Evolutionary conservation across 345 rosid genomes (phyloP).

Genomic region (Cardamine resedifolia): DNA sequence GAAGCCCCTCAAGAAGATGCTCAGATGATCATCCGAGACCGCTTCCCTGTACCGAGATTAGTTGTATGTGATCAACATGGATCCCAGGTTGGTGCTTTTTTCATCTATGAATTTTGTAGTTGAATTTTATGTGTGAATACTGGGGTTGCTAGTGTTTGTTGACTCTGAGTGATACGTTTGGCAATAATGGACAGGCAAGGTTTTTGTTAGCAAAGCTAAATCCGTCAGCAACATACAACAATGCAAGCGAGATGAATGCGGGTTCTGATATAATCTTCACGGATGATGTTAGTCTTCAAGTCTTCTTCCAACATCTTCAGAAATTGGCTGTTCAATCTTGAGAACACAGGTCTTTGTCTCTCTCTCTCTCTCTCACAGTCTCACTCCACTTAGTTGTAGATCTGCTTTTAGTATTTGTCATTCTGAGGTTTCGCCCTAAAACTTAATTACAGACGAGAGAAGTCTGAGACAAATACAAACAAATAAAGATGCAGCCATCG

Average conservation of each 20-base stretch:
- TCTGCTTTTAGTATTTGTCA: background rate
- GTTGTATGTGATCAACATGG: conserved; percentile 99
- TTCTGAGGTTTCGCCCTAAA: background rate
- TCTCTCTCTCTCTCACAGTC: background rate
- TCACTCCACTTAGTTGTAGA: background rate
- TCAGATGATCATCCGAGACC: conserved; percentile 68
- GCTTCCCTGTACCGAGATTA: conserved; percentile 94
- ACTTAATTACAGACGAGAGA: conserved; percentile 9
- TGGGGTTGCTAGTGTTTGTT: background rate
- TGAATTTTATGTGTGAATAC: background rate
- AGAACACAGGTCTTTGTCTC: conserved; percentile 14
- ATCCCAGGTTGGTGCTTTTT: conserved; percentile 73
- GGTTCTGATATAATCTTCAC: conserved; percentile 92
- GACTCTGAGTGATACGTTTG: conserved; percentile 2
- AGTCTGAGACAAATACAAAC: background rate
- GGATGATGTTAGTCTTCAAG: conserved; percentile 96
- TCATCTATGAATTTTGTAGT: conserved; percentile 3
- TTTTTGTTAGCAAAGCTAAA: conserved; percentile 92
- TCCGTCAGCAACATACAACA: conserved; percentile 93
- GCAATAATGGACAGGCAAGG: conserved; percentile 63
- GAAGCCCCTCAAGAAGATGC: conserved; percentile 89
- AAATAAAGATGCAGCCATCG: conserved; percentile 28
- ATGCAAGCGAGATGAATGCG: conserved; percentile 63
- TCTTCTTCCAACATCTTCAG: conserved; percentile 95
- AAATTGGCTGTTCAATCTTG: conserved; percentile 97